Evolutionary conservation across 192 early-diverging fungal species (phyloP), one percentile per base, ranked within the genome.

Genomic region (Coemansia sp.): DNA sequence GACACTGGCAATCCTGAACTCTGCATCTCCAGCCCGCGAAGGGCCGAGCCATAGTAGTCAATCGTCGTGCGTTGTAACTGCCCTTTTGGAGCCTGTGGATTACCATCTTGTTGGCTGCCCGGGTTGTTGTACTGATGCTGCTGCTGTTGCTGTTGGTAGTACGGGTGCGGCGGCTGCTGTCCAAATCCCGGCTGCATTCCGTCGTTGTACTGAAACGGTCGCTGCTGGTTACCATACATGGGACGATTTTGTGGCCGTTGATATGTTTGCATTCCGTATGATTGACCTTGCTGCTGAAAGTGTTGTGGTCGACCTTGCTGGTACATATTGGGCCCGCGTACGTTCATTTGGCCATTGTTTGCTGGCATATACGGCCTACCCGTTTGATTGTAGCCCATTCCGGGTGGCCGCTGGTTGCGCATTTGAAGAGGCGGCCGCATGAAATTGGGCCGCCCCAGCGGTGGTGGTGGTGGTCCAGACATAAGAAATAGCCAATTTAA

Each of bases 1-100:
- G 73, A 72, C 15, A 55, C 39, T 5, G 17, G 17, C 8, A 49
- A 32, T 2, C 76, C 66, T 1, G 64, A 66, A 2, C 57, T 12
- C 12, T 61, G 60, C 9, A 66, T 29, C 39, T 83, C 93, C 45
- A 91, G 75, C 60, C 90, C 89, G 61, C 88, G 85, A 35, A 89
- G 86, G 11, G 94, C 83, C 22, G 90, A 86, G 21, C 91, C 85
- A 64, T 94, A 92, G 75, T 93, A 95, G 76, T 99, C 97, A 19
- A 97, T 91, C 0, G 97, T 99, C 7, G 92, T 84, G 49, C 97
- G 82, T 74, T 97, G 93, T 61, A 97, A 89, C 14, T 93, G 92
- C 70, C 93, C 91, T 57, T 95, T 84, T 73, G 94, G 87, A 15
- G 88, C 87, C 67, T 91, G 93, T 62, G 88, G 90, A 59, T 89